Percentiles rank a stretch among this genome's conserved stretches.
phyloP scores from a whole-genome alignment of 495 filamentous ascomycete species.

The Barbatosphaeria neglecta region DNA sequence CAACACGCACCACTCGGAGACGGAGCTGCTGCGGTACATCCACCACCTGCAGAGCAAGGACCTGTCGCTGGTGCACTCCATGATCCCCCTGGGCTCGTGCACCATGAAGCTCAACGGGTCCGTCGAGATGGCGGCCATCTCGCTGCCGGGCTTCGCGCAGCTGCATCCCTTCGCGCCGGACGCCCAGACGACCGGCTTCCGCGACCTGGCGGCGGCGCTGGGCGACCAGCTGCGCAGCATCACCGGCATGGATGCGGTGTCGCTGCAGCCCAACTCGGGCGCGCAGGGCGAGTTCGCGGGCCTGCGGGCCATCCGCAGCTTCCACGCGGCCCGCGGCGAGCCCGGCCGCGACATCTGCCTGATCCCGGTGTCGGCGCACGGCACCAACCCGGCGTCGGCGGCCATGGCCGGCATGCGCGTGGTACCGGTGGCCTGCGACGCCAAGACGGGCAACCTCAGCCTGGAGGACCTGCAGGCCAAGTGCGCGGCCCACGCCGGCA shows the following conservation, averaged over 20 bases:
- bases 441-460: constrained; percentile 81
- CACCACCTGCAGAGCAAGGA: constrained; percentile 92
- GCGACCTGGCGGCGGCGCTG: constrained; percentile 55
- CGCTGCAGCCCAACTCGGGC: constrained; percentile 92
- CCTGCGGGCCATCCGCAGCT: constrained; percentile 84
- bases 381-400: constrained; percentile 92
- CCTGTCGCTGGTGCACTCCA: constrained; percentile 88
- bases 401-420: constrained; percentile 98
- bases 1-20: constrained; percentile 95
- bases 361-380: constrained; percentile 93
- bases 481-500: constrained; percentile 72
- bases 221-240: constrained; percentile 70
- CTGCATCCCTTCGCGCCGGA: constrained; percentile 74
- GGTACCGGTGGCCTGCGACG: constrained; percentile 85
- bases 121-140: constrained; percentile 76
- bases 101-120: constrained; percentile 99
- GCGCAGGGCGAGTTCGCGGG: constrained; percentile 96
- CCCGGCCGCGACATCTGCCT: constrained; percentile 83
- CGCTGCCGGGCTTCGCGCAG: constrained; percentile 72
- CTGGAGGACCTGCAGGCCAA: constrained; percentile 76
- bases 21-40: constrained; percentile 90
- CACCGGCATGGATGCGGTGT: constrained; percentile 83
- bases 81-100: constrained; percentile 98
- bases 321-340: constrained; percentile 51
- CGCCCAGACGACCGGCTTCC: constrained; percentile 57